These are phyloP conservation scores for Rhizopogon sp. DNA, from an alignment of 768 basidiomycete genomes.

Conservation along the genomic window DNA sequence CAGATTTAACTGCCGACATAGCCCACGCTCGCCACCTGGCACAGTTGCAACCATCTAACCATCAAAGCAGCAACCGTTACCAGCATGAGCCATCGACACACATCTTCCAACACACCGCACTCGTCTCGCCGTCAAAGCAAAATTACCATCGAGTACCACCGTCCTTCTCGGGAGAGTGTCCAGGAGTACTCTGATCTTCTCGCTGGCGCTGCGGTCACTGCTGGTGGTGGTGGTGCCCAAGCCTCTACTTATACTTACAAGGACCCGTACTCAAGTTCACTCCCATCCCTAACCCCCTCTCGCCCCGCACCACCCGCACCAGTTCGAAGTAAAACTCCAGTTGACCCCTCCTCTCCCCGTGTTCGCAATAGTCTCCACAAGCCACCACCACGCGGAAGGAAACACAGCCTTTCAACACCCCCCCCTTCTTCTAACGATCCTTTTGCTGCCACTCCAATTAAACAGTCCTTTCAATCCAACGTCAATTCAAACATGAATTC, in stretches of 20 bases:
- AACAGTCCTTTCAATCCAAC: conserved; percentile 21
- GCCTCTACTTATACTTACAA: conserved; percentile 28
- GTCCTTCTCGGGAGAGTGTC: conserved; percentile 69
- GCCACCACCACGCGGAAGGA: conserved; percentile 46
- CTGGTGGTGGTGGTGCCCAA: conserved; percentile 45
- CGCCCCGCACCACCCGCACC: conserved; percentile 40
- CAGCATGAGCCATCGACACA: conserved; percentile 14
- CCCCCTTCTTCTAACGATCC: conserved; percentile 43
- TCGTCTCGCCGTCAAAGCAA: conserved; percentile 39
- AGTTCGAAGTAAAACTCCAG: conserved; percentile 21
- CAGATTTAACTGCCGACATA: background rate
- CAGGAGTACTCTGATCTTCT: conserved; percentile 76
- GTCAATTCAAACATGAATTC: conserved; percentile 31
- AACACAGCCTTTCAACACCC: conserved; percentile 38
- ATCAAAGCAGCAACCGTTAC: conserved; percentile 2
- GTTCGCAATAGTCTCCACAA: conserved; percentile 61
- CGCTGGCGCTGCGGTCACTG: conserved; percentile 52
- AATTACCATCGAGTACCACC: conserved; percentile 72
- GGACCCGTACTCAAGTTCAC: conserved; percentile 29
- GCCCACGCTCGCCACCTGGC: background rate
- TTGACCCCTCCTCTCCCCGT: conserved; percentile 26
- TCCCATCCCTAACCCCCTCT: conserved; percentile 23
- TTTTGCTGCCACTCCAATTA: conserved; percentile 37
- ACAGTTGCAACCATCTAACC: background rate
- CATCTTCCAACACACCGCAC: conserved; percentile 10